Conservation (phyloP, 2,329 filamentous ascomycete species). For the Pleurostoma richardsiae region DNA sequence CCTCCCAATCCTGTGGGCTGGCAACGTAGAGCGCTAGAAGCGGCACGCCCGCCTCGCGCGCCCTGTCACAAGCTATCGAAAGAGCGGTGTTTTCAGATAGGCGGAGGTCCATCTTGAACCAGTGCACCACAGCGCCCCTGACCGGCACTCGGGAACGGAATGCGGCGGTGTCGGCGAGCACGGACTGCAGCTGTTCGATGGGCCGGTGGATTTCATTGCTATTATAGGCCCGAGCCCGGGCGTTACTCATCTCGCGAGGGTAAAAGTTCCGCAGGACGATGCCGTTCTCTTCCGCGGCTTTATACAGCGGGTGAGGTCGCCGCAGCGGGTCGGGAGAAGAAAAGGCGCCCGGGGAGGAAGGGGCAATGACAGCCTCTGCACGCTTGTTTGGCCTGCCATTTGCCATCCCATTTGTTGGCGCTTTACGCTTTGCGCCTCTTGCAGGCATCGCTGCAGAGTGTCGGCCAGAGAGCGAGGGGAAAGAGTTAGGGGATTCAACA, state of each 20-base stretch:
- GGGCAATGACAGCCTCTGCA: not conserved
- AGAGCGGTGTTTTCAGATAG: slow-evolving; percentile 69
- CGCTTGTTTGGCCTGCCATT: slow-evolving; percentile 10
- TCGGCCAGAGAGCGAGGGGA: not conserved
- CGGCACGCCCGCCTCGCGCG: slow-evolving; percentile 40
- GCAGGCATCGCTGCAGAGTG: slow-evolving; percentile 19
- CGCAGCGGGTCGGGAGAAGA: slow-evolving; percentile 26
- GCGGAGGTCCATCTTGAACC: slow-evolving; percentile 84
- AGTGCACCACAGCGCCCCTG: slow-evolving; percentile 70
- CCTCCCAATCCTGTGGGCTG: slow-evolving; percentile 79
- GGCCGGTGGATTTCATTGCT: slow-evolving; percentile 65
- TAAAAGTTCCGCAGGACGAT: slow-evolving; percentile 74
- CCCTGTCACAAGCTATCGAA: slow-evolving; percentile 56
- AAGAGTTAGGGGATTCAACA: not conserved
- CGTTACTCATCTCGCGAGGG: slow-evolving; percentile 79
- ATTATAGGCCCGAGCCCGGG: slow-evolving; percentile 69
- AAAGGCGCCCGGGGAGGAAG: not conserved
- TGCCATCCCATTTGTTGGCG: slow-evolving; percentile 10
- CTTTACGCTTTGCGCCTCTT: slow-evolving; percentile 18
- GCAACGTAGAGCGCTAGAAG: slow-evolving; percentile 74
- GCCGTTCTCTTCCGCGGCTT: slow-evolving; percentile 46
- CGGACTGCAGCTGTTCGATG: slow-evolving; percentile 60
- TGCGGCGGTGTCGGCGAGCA: slow-evolving; percentile 55
- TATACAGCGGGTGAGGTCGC: slow-evolving; percentile 40
- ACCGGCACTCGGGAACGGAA: slow-evolving; percentile 45